Base-by-base conservation (phyloP, 345 rosid species). In the Nephelium lappaceum region DNA sequence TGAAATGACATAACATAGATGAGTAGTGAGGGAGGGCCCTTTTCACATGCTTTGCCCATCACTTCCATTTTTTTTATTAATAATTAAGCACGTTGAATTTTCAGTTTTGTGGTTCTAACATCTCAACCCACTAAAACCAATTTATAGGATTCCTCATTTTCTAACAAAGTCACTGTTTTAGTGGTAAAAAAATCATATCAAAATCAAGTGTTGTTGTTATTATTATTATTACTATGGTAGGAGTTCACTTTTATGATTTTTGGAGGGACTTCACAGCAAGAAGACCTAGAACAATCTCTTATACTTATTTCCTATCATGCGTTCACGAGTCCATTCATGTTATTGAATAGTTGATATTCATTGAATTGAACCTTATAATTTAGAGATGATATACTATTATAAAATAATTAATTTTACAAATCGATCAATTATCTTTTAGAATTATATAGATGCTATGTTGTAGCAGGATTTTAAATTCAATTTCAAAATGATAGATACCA, bases 11-110 rank as follows among this genome's bases (percentile, higher is more conserved):
- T 47, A 47, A 45, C 77, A 18, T 4, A 5, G 12, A 62, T 21
- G 53, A 58, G 53, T 15, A 6, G 67, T 15, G 57, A 18, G 10
- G n/a, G 27, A 19, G 70, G 70, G n/a, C 61, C 70, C 69, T 19
- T 25, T 49, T 42, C 69, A 64, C 78, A 19, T 64, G 71, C 70
- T 75, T 64, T 75, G 31, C 16, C 24, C 14, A n/a, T 21, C 27
- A 60, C 25, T 57, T 19, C 24, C 9, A 6, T 18, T 57, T 57
- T 57, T 57, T 57, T 57, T n/a, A 57, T 57, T 7, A 18, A n/a
- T 60, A 21, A n/a, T 19, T 60, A 7, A 21, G 11, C 14, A 60
- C 64, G 8, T 60, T 60, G 64, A 60, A 21, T 60, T 60, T 60
- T 60, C 64, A n/a, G 6, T 53, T 4, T 53, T 53, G 58, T 53